Percentiles rank a stretch among this genome's conserved stretches.
phyloP scores from a whole-genome alignment of 495 filamentous ascomycete species.

The Penicillium lagena region DNA sequence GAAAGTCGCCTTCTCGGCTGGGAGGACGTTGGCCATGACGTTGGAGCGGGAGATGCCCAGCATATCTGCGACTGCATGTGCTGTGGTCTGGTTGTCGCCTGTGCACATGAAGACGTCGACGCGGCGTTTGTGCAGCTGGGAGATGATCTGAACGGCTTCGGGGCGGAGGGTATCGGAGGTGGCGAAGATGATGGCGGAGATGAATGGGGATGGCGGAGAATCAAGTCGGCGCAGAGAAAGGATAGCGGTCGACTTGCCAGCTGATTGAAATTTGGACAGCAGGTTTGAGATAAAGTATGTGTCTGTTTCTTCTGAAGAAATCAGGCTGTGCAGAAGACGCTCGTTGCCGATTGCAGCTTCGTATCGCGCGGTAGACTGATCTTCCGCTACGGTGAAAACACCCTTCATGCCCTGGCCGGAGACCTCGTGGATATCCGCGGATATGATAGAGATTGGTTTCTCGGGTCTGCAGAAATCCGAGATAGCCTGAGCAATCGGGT shows the following conservation, averaged over 20 bases:
- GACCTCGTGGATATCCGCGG: slow-evolving; percentile 60
- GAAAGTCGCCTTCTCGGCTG: slow-evolving; percentile 79
- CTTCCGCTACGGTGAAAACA: slow-evolving; percentile 42
- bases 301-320: slow-evolving; percentile 19
- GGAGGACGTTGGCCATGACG: slow-evolving; percentile 83
- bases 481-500: slow-evolving; percentile 84
- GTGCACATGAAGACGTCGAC: slow-evolving; percentile 88
- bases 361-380: slow-evolving; percentile 24
- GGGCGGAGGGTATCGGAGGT: slow-evolving; percentile 71
- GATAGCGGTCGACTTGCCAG: slow-evolving; percentile 70
- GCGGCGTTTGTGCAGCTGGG: slow-evolving; percentile 53
- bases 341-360: slow-evolving; percentile 84
- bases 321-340: slow-evolving; percentile 47
- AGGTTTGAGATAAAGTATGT: slow-evolving; percentile 33
- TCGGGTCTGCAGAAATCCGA: slow-evolving; percentile 54
- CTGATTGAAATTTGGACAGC: slow-evolving; percentile 59
- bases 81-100: slow-evolving; percentile 61
- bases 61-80: slow-evolving; percentile 59
- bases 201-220: slow-evolving; percentile 24
- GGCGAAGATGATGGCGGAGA: slow-evolving; percentile 63
- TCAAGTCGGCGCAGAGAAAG: slow-evolving; percentile 44
- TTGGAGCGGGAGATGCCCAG: slow-evolving; percentile 68
- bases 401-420: slow-evolving; percentile 79
- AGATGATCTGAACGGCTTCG: slow-evolving; percentile 62
- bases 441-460: slow-evolving; percentile 17